These are phyloP conservation scores for Penicillium argentinense DNA, from an alignment of 495 filamentous ascomycete genomes.

Conservation along the genomic window DNA sequence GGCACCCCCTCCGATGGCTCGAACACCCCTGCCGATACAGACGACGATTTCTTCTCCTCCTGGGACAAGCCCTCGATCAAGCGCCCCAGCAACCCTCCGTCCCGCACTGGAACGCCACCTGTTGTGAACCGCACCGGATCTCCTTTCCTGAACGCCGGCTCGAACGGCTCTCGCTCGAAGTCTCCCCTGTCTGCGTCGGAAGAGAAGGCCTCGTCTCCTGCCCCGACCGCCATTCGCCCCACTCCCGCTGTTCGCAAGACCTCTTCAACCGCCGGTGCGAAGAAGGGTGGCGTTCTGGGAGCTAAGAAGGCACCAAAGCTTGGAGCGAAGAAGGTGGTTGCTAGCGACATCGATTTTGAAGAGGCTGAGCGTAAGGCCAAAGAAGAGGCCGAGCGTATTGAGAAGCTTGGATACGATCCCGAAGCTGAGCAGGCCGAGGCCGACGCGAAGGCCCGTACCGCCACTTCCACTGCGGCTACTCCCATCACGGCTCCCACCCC, in stretches of 20 bases:
- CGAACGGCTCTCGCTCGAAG: slow-evolving; percentile 71
- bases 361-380: slow-evolving; percentile 95
- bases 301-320: slow-evolving; percentile 87
- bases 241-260: slow-evolving; percentile 77
- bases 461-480: slow-evolving; percentile 47
- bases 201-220: slow-evolving; percentile 41
- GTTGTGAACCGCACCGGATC: slow-evolving; percentile 80
- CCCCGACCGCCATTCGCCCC: slow-evolving; percentile 65
- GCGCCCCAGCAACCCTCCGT: slow-evolving; percentile 90
- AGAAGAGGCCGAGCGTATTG: slow-evolving; percentile 94
- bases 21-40: slow-evolving; percentile 72
- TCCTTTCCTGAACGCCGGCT: slow-evolving; percentile 76
- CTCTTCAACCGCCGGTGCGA: slow-evolving; percentile 54
- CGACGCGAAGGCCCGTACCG: slow-evolving; percentile 53
- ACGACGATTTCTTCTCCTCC: slow-evolving; percentile 96
- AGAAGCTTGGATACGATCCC: slow-evolving; percentile 96
- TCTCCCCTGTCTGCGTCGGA: slow-evolving; percentile 75
- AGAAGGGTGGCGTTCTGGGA: slow-evolving; percentile 81
- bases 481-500: slow-evolving; percentile 72
- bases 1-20: slow-evolving; percentile 59
- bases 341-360: slow-evolving; percentile 86
- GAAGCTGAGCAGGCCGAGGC: slow-evolving; percentile 73
- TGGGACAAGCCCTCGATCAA: slow-evolving; percentile 99
- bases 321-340: slow-evolving; percentile 85
- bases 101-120: slow-evolving; percentile 85